Percentiles rank a stretch among this genome's conserved stretches.
These are phyloP conservation scores for Cucurbita maxima DNA, from an alignment of 306 rosid species.

Conservation along the genomic window DNA sequence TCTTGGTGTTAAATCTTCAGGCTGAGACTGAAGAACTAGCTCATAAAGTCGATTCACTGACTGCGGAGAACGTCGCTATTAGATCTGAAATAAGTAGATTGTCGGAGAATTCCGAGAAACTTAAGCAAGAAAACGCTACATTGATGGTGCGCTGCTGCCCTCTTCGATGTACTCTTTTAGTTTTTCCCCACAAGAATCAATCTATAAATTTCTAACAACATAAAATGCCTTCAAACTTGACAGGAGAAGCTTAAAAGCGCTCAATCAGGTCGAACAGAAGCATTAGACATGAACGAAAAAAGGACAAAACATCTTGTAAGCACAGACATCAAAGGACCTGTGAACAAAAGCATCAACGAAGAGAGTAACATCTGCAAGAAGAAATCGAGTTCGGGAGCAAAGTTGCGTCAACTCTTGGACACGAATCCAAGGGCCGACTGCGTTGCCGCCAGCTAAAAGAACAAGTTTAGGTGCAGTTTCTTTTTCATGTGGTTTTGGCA, in stretches of 20 bases:
- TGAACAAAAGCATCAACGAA: constrained; percentile 38
- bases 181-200: background rate
- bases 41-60: constrained; percentile 47
- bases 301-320: constrained; percentile 37
- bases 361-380: constrained; percentile 50
- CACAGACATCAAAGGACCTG: constrained; percentile 56
- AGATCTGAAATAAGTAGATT: constrained; percentile 52
- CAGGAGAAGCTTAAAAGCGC: constrained; percentile 66
- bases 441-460: constrained; percentile 66
- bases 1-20: constrained; percentile 16
- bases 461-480: constrained; percentile 19
- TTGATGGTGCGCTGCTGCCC: constrained; percentile 31
- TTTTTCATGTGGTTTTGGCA: constrained; percentile 72
- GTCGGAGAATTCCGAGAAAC: constrained; percentile 47
- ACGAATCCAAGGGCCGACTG: constrained; percentile 72
- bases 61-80: constrained; percentile 41
- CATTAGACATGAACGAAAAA: constrained; percentile 34
- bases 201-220: constrained; percentile 5
- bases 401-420: constrained; percentile 81
- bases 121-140: constrained; percentile 59
- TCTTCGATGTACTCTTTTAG: background rate
- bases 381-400: constrained; percentile 46
- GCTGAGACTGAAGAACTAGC: constrained; percentile 85
- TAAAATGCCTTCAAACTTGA: background rate
- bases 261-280: constrained; percentile 40